Conservation (phyloP, 2,329 filamentous ascomycete species). For the Penicillium freii region DNA sequence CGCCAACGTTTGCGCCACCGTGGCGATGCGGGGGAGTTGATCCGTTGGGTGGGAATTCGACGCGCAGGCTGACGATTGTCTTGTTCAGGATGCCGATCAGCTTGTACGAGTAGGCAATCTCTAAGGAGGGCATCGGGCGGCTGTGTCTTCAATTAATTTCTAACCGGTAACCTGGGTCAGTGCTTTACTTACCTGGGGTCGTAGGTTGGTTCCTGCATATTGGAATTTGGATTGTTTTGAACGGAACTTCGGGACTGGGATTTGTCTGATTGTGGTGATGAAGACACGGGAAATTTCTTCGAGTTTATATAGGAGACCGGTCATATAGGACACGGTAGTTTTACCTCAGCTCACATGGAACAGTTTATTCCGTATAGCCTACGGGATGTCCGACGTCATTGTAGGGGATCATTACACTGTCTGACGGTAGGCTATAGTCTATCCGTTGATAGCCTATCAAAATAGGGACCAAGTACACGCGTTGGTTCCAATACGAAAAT, state of each 20-base stretch:
- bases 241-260: background rate
- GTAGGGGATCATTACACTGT: background rate
- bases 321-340: too few species aligned
- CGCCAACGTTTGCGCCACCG: constrained; percentile 45
- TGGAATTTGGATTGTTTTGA: background rate
- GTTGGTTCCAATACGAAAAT: background rate
- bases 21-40: constrained; percentile 50
- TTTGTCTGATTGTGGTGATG: background rate
- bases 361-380: background rate
- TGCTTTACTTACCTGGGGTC: constrained; percentile 14
- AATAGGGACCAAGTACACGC: background rate
- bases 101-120: constrained; percentile 35
- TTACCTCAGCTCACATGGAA: background rate
- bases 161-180: too few species aligned
- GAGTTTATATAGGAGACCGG: background rate
- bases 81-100: constrained; percentile 44
- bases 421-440: constrained; percentile 13
- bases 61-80: constrained; percentile 40
- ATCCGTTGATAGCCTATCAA: background rate
- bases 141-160: constrained; percentile 10
- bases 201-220: constrained; percentile 26
- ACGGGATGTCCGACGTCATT: background rate
- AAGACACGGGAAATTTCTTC: background rate
- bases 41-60: constrained; percentile 40
- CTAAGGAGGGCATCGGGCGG: constrained; percentile 30